Base-by-base conservation (phyloP, 2,329 filamentous ascomycete genomes). In the Lecanosticta acicola region DNA sequence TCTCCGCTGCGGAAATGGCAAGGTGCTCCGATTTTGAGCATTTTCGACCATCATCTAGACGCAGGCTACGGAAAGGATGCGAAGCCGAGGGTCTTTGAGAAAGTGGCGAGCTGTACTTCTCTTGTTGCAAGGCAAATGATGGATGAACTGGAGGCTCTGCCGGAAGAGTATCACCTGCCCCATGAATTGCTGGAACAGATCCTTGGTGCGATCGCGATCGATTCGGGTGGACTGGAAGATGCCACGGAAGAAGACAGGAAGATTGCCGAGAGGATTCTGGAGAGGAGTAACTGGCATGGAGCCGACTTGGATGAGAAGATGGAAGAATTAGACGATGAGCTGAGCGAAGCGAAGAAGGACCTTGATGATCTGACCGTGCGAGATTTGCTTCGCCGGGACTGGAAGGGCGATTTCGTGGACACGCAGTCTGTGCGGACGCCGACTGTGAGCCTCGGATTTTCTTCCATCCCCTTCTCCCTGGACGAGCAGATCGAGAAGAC, bases 141-240 rank as follows among this genome's bases (percentile, higher is more conserved):
- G 19, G 63, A 73, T 42, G 71, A 72, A 51, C 62, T 72, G 2
- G 71, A 72, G 50, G 45, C 58, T 16, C 58, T 73, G 1, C 64
- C 67, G 0, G 54, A 69, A 43, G 70, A 73, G 53, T 74, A 74
- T 51, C 71, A 73, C 47, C 60, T 73, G 62, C 69, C 71, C 3
- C 71, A 74, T 47, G 71, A 73, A 53, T 63, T 74, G 14, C 67
- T 74, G n/a, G 70, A 73, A 53, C 63, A 73, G 3, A 68, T 74
- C 41, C 61, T 74, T 37, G 65, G 65, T 39, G 71, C 71, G 34
- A 72, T 74, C 32, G 67, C 71, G 16, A 72, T 74, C 47, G 71
- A 74, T 53, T 70, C 71, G 1, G 59, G 63, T 17, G 71, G 70
- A 16, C 60, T 74, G 2, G 41, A 62, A 60, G 41, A 67, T 7